phyloP scores from a whole-genome alignment of 805 yeast genomes.

The Saccharomyces jurei region DNA sequence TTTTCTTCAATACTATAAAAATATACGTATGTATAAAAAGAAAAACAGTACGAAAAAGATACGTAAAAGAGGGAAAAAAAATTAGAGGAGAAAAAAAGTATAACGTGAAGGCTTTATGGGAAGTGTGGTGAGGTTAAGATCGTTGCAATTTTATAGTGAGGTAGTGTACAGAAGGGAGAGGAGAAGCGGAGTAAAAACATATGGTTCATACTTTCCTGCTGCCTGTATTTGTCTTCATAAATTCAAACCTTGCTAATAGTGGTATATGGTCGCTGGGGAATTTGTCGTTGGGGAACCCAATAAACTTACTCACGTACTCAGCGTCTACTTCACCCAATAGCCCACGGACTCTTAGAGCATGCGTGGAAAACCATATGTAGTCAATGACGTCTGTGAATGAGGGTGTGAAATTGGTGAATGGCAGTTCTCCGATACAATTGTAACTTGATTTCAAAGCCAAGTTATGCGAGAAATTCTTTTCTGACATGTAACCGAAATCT shows the following conservation, averaged over 20 bases:
- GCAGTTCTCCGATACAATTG: conserved; percentile 75
- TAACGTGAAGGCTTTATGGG: not conserved
- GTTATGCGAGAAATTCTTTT: conserved; percentile 76
- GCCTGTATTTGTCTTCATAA: conserved; percentile 40
- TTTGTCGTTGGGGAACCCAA: conserved; percentile 91
- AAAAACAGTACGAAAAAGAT: not conserved
- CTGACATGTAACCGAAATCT: conserved; percentile 86
- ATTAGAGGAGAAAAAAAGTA: not conserved
- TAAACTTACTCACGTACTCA: conserved; percentile 63
- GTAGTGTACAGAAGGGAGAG: not conserved
- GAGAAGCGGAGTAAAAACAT: not conserved
- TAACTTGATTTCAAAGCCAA: conserved; percentile 82
- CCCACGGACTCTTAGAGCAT: conserved; percentile 74
- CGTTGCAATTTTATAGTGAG: not conserved
- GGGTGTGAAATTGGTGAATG: conserved; percentile 92
- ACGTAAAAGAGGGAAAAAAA: not conserved
- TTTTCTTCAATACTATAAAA: not conserved
- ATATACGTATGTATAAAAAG: not conserved
- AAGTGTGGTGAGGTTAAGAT: not conserved
- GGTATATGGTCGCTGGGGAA: conserved; percentile 94
- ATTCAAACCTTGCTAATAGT: conserved; percentile 68
- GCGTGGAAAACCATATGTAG: conserved; percentile 89
- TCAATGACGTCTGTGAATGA: conserved; percentile 89
- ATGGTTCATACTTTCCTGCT: conserved; percentile 23
- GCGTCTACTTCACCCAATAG: conserved; percentile 76